Percentiles rank a stretch among this genome's conserved stretches.
These are phyloP conservation scores for Eustoma russellianum DNA, from an alignment of 257 asterid genomes.

Conservation along the genomic window DNA sequence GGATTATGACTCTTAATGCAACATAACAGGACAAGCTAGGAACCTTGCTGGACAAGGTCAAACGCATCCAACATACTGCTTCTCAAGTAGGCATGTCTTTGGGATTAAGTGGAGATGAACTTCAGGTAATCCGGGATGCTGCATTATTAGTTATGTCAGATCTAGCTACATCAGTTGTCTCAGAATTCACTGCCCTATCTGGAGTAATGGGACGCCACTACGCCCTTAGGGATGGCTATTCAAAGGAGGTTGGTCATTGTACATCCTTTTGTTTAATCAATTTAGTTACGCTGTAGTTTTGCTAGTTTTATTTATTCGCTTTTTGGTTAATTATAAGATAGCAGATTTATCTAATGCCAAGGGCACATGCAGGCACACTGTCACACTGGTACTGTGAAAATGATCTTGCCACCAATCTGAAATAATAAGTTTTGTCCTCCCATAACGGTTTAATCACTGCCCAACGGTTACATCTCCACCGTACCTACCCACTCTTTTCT, in stretches of 20 bases:
- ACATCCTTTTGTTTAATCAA: background rate
- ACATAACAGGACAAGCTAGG: conserved; percentile 78
- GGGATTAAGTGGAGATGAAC: conserved; percentile 42
- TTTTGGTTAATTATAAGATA: background rate
- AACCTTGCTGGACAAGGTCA: conserved; percentile 89
- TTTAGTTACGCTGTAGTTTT: conserved; percentile 3
- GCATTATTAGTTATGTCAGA: conserved; percentile 88
- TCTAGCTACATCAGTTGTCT: conserved; percentile 86
- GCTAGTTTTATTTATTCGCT: background rate
- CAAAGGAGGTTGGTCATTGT: conserved; percentile 50
- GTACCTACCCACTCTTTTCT: too few species aligned
- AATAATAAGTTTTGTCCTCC: too few species aligned
- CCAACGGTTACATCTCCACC: too few species aligned
- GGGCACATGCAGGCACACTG: too few species aligned
- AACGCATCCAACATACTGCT: conserved; percentile 59
- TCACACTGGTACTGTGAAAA: too few species aligned
- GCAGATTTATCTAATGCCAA: background rate
- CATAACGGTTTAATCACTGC: too few species aligned
- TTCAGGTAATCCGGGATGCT: conserved; percentile 53
- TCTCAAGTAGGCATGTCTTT: conserved; percentile 53
- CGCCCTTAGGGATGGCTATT: conserved; percentile 90
- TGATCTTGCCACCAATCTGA: too few species aligned
- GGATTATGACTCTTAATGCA: background rate
- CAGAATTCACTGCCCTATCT: conserved; percentile 88
- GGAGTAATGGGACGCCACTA: conserved; percentile 93